Base-by-base conservation (phyloP, 805 yeast genomes). In the Candida hispaniensis region DNA sequence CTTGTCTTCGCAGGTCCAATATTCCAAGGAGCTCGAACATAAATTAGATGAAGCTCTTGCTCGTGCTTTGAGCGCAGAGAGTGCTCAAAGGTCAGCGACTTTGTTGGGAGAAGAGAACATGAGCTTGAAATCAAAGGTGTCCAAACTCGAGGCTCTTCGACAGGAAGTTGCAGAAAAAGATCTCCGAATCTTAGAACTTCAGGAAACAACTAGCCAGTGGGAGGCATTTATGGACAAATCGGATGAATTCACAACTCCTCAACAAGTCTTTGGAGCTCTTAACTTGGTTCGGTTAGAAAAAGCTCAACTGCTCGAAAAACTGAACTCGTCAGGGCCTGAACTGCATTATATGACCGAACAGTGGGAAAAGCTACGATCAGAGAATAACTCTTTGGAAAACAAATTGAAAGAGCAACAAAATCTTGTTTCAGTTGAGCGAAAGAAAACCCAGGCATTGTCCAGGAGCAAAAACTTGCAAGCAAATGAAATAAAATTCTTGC, bases 401-500 rank as follows among this genome's bases (percentile, higher is more conserved):
- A 47, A 59, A 40, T 23, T 39, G 35, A 19, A 49, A 39, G 30
- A 41, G 22, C 11, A 47, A 45, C 40, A 46, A 59, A 61, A 47
- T 44, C 59, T 35, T 50, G 62, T 51, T 14, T 58, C 51, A 48
- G 67, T 47, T 38, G 72, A 57, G 47, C 66, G 46, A 52, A 59
- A 45, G 30, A 44, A 12, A 25, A 50, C 18, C 36, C 45, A 41
- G 2, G 40, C 74, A 38, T 49, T 69, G 5, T 70, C 71, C 30
- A 66, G 68, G 35, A 75, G 73, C 39, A 63, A 63, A 34, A 47
- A 58, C 3, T 55, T 77, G 26, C 67, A 75, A n/a, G 47, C 58
- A 14, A 71, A 69, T 42, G 86, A 79, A 47, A 65, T 74, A 17
- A 69, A 64, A 36, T 63, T 73, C 39, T 55, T 79, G 35, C 60